Evolutionary conservation across 2,329 filamentous ascomycete genomes (phyloP).

Genomic region (Lasiodiplodia sp.): DNA sequence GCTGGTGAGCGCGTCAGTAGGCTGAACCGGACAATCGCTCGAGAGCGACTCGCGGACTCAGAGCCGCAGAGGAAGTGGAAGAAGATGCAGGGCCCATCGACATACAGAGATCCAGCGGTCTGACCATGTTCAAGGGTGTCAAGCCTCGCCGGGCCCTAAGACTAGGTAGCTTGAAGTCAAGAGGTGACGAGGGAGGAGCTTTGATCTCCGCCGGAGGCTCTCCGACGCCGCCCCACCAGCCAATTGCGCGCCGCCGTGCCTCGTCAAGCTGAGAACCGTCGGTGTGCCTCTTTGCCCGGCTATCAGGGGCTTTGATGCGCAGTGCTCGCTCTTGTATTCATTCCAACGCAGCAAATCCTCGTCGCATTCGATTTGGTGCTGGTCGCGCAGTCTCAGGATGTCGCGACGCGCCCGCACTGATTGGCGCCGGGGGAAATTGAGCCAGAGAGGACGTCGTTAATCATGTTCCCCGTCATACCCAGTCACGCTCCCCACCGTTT

Average conservation of each 20-base stretch:
- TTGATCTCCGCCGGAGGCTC: slow-evolving; percentile 29
- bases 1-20: slow-evolving; percentile 22
- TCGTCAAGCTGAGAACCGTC: slow-evolving; percentile 20
- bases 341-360: not conserved
- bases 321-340: slow-evolving; percentile 16
- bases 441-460: slow-evolving; percentile 8
- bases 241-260: slow-evolving; percentile 18
- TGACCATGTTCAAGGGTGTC: slow-evolving; percentile 31
- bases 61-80: slow-evolving; percentile 25
- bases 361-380: not conserved
- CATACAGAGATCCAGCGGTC: slow-evolving; percentile 30
- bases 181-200: slow-evolving; percentile 30
- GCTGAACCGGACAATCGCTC: slow-evolving; percentile 15
- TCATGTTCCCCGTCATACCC: slow-evolving; percentile 12
- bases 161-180: slow-evolving; percentile 31
- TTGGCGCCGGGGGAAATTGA: slow-evolving; percentile 20
- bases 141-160: slow-evolving; percentile 30
- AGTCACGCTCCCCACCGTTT: slow-evolving; percentile 10
- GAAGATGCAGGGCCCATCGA: slow-evolving; percentile 23
- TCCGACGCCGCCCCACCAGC: slow-evolving; percentile 24
- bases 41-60: slow-evolving; percentile 4
- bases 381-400: slow-evolving; percentile 16
- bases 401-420: slow-evolving; percentile 13
- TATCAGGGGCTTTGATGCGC: slow-evolving; percentile 17
- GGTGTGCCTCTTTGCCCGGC: slow-evolving; percentile 20